Conservation (phyloP, 768 basidiomycete species). For the Mycena amicta region DNA sequence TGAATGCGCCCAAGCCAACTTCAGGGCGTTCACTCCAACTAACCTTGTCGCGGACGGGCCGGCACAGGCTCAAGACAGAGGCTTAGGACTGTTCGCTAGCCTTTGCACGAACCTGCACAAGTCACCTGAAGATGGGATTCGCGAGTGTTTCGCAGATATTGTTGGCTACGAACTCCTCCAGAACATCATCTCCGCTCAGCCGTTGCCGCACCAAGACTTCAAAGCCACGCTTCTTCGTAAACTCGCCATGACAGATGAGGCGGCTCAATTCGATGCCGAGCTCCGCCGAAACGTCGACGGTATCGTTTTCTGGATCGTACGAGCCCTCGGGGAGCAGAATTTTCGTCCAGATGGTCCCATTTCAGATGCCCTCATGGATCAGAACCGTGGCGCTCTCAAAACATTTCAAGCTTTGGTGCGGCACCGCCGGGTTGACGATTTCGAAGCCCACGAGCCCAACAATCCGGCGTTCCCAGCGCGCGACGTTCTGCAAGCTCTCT, state of each 20-base stretch:
- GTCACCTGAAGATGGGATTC: constrained; percentile 55
- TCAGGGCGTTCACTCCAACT: constrained; percentile 67
- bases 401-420: constrained; percentile 55
- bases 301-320: constrained; percentile 61
- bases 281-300: constrained; percentile 53
- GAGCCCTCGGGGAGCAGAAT: constrained; percentile 70
- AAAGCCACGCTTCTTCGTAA: constrained; percentile 38
- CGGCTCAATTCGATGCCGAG: constrained; percentile 35
- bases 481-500: constrained; percentile 55
- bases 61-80: too few relatives aligned
- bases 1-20: constrained; percentile 67
- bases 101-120: constrained; percentile 64
- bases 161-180: constrained; percentile 62
- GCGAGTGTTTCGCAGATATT: constrained; percentile 68
- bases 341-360: constrained; percentile 56
- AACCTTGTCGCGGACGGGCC: constrained; percentile 53
- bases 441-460: constrained; percentile 64
- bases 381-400: constrained; percentile 37
- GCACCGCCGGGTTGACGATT: constrained; percentile 51
- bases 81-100: constrained; percentile 45
- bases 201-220: constrained; percentile 30
- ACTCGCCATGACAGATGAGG: constrained; percentile 32
- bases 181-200: constrained; percentile 36
- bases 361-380: constrained; percentile 41
- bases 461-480: constrained; percentile 57